Evolutionary conservation across 352 stramenopile genomes (phyloP).

Genomic region (Pythium apleroticum): DNA sequence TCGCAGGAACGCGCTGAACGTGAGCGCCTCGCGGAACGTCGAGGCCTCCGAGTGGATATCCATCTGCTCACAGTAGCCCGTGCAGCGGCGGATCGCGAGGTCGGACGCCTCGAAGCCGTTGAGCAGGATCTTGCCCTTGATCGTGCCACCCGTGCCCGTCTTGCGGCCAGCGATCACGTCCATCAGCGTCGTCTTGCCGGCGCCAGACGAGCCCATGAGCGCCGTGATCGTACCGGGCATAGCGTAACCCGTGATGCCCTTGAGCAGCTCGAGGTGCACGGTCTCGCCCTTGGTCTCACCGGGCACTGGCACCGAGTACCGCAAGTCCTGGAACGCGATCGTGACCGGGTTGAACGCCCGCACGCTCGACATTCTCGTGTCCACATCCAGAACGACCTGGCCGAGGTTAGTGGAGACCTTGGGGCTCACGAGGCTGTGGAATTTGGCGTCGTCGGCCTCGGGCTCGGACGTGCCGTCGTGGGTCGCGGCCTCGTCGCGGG

Average conservation of each 20-base stretch:
- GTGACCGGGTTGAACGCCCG: conserved; percentile 38
- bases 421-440: conserved; percentile 28
- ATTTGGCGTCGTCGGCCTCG: conserved; percentile 3
- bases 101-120: conserved; percentile 57
- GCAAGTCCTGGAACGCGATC: conserved; percentile 39
- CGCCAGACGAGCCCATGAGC: conserved; percentile 65
- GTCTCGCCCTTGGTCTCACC: conserved; percentile 27
- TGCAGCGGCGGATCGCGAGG: conserved; percentile 54
- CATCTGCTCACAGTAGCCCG: conserved; percentile 85
- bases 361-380: conserved; percentile 12
- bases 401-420: conserved; percentile 30
- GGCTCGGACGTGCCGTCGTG: not conserved
- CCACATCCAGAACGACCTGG: conserved; percentile 14
- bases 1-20: conserved; percentile 89
- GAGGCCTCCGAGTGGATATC: conserved; percentile 88
- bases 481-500: not conserved
- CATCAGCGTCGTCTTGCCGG: conserved; percentile 94
- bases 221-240: conserved; percentile 53
- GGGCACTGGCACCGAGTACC: conserved; percentile 38
- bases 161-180: conserved; percentile 95
- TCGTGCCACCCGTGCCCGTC: conserved; percentile 59
- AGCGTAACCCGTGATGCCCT: conserved; percentile 49
- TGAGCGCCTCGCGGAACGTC: conserved; percentile 91
- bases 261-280: conserved; percentile 46
- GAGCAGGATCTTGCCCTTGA: conserved; percentile 65